A percentile compares a stretch with the other conserved stretches of the same genome.
These are phyloP conservation scores for Takakia lepidozioides DNA, from an alignment of 225 moss, liverwort and hornwort genomes.

Conservation along the genomic window DNA sequence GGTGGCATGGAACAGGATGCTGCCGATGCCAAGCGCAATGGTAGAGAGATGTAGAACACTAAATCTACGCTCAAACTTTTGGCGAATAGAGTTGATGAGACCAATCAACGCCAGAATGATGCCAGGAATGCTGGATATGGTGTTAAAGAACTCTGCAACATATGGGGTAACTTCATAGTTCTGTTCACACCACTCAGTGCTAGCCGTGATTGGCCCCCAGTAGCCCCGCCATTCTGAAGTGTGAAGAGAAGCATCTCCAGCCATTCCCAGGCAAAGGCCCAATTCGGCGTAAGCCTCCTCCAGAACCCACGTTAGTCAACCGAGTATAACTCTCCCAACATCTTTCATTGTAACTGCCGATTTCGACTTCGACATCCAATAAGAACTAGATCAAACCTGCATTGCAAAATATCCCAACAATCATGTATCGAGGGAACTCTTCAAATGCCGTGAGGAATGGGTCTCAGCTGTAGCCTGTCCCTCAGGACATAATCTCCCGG, in stretches of 20 bases:
- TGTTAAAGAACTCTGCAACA: slow-evolving; percentile 94
- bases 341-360: too few species aligned
- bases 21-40: slow-evolving; percentile 82
- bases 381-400: too few species aligned
- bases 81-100: slow-evolving; percentile 65
- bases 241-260: slow-evolving; percentile 18
- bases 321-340: too few species aligned
- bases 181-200: slow-evolving; percentile 87
- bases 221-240: slow-evolving; percentile 42
- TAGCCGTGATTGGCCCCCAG: slow-evolving; percentile 94
- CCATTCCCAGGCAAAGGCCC: slow-evolving; percentile 19
- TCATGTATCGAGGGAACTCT: too few species aligned
- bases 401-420: too few species aligned
- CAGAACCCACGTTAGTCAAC: too few species aligned
- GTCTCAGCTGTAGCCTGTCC: too few species aligned
- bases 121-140: slow-evolving; percentile 75
- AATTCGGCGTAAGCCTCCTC: too few species aligned
- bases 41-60: slow-evolving; percentile 89
- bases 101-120: slow-evolving; percentile 79
- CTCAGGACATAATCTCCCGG: too few species aligned
- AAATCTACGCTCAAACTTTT: slow-evolving; percentile 85
- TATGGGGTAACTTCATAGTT: slow-evolving; percentile 73
- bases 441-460: too few species aligned
- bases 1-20: slow-evolving; percentile 90
- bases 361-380: too few species aligned